Base-by-base conservation (phyloP, 352 stramenopile species). In the Phytophthora litchii region DNA sequence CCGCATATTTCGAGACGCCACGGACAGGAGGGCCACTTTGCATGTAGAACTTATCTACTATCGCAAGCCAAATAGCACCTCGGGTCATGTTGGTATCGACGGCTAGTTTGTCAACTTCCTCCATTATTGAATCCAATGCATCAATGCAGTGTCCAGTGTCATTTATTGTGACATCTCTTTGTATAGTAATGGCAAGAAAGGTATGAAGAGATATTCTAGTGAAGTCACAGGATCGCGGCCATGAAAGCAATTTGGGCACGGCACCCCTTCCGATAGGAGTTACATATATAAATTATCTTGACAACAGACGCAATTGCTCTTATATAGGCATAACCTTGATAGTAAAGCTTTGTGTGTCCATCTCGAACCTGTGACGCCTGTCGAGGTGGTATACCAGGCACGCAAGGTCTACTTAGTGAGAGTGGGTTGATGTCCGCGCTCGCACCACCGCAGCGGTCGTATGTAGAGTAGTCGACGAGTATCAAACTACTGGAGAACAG, bases 241-340 rank as follows among this genome's bases (percentile, higher is more conserved):
- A 55, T 14, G 10, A 32, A 55, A 2, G 16, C 20, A 37, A 55
- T 46, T 8, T 21, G 35, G 9, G 21, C 49, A 6, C 35, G 36
- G 10, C 49, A 47, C 5, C 25, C 25, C 19, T 38, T 25, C 5
- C 36, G 23, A 9, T 56, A 41, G 14, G 35, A 47, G 20, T 23
- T 47, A 40, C 49, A 56, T 1, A 36, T 23, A 38, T 47, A 56
- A 2, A 36, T 38, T 7, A 56, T 56, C 37, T 56, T 47, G 4
- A 38, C 17, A 1, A 2, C 9, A 6, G 34, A 31, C 1, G 27
- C 13, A 12, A 32, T 47, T 5, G 49, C 17, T 7, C 49, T 23
- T 1, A 23, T 40, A 23, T 47, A 48, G 6, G 35, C 1, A 31
- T 23, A 56, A 20, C 23, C 49, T 29, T 47, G 23, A 13, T 41